These are phyloP conservation scores for Protomyces gravidus DNA, from an alignment of 1,139 yeast genomes.

Conservation along the genomic window DNA sequence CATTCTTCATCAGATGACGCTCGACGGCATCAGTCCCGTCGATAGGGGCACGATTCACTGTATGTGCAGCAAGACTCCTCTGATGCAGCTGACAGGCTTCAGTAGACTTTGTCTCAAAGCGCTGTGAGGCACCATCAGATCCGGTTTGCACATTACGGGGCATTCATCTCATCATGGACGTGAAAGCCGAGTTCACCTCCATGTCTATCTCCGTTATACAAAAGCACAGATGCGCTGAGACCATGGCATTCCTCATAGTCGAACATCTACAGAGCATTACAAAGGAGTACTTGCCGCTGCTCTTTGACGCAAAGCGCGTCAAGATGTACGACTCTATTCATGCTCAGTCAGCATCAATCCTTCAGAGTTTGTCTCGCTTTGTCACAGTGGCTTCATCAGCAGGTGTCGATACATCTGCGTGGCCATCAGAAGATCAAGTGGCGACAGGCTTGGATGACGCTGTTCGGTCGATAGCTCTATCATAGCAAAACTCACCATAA, in stretches of 20 bases:
- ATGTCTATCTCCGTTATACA: no score
- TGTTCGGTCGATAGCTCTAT: neutral
- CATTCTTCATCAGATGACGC: neutral
- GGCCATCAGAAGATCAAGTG: neutral
- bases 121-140: no score
- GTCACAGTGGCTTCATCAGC: neutral
- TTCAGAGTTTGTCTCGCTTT: neutral
- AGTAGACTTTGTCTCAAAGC: no score
- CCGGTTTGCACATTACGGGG: no score
- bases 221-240: no score
- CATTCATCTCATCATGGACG: no score
- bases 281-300: neutral
- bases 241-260: neutral
- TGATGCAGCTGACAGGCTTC: no score
- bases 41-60: no score
- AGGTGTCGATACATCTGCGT: neutral
- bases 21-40: no score
- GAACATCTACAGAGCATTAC: neutral
- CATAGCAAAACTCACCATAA: neutral
- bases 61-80: no score
- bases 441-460: neutral
- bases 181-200: no score
- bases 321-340: neutral
- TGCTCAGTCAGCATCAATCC: neutral
- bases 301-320: neutral